Conservation (phyloP, 2,329 filamentous ascomycete species). For the Aspergillus neotritici region DNA sequence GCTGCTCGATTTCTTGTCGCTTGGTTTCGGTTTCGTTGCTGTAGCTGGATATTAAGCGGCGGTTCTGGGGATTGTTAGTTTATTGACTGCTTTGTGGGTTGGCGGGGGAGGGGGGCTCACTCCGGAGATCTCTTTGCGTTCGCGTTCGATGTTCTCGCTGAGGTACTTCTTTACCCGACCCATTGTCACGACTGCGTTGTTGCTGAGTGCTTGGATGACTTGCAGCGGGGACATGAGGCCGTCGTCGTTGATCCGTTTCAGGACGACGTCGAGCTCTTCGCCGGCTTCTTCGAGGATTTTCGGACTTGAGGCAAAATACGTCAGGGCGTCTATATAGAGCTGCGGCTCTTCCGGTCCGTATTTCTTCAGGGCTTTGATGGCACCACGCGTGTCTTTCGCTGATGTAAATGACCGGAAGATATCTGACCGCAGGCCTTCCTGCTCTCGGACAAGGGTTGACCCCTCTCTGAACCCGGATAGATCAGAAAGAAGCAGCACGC, state of each 20-base stretch:
- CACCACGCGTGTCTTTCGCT: slow-evolving; percentile 83
- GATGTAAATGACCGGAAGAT: slow-evolving; percentile 96
- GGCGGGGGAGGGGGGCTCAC: slow-evolving; percentile 23
- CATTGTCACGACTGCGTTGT: slow-evolving; percentile 84
- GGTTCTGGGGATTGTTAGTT: slow-evolving; percentile 52
- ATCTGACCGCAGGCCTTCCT: slow-evolving; percentile 84
- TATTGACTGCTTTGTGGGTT: slow-evolving; percentile 11
- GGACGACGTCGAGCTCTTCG: slow-evolving; percentile 71
- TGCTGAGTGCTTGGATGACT: slow-evolving; percentile 84
- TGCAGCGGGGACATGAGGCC: slow-evolving; percentile 92
- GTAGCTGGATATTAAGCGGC: slow-evolving; percentile 75
- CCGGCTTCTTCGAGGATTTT: slow-evolving; percentile 79
- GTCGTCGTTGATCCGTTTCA: slow-evolving; percentile 82
- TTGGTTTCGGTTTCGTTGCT: slow-evolving; percentile 76
- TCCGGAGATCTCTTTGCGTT: slow-evolving; percentile 76
- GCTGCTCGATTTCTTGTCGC: slow-evolving; percentile 68
- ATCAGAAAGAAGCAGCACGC: slow-evolving; percentile 86
- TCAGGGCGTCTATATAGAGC: slow-evolving; percentile 83
- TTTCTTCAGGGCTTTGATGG: slow-evolving; percentile 81
- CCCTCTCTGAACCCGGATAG: slow-evolving; percentile 85
- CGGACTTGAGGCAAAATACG: slow-evolving; percentile 85
- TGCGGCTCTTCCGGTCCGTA: slow-evolving; percentile 89
- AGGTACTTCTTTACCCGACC: slow-evolving; percentile 95
- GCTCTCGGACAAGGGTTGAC: slow-evolving; percentile 86
- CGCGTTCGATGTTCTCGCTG: slow-evolving; percentile 77